Conservation (phyloP, 2,329 filamentous ascomycete genomes). For the Zymoseptoria tritici region DNA sequence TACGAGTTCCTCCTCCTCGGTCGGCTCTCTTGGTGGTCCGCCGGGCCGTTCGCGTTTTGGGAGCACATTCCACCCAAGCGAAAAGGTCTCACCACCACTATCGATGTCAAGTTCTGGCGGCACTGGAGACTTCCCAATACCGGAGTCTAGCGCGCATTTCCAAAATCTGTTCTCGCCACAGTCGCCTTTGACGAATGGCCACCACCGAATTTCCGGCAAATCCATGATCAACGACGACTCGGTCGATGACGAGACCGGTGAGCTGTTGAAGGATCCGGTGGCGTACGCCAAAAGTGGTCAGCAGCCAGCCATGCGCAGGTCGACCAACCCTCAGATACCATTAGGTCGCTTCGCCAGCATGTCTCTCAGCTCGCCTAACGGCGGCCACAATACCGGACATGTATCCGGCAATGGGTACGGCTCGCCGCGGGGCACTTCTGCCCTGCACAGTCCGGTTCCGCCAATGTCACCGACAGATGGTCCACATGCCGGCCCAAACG, state of each 20-base stretch:
- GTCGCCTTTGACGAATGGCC: conserved; percentile 63
- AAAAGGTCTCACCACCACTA: conserved; percentile 53
- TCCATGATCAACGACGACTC: conserved; percentile 63
- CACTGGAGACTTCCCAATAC: conserved; percentile 53
- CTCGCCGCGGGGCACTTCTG: conserved; percentile 41
- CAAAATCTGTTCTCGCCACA: conserved; percentile 64
- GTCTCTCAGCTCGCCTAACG: conserved; percentile 60
- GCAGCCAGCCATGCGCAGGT: conserved; percentile 47
- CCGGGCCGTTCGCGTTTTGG: conserved; percentile 48
- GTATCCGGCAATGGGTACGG: conserved; percentile 49
- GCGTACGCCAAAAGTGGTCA: conserved; percentile 66
- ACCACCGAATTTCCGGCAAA: conserved; percentile 57
- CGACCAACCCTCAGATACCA: conserved; percentile 66
- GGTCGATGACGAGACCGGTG: conserved; percentile 63
- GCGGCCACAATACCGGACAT: conserved; percentile 32
- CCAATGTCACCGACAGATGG: conserved; percentile 19
- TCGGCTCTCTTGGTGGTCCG: conserved; percentile 33
- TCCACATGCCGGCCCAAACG: conserved; percentile 43
- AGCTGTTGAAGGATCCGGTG: conserved; percentile 64
- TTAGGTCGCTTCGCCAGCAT: conserved; percentile 61
- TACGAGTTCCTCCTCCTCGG: conserved; percentile 41
- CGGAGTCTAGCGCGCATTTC: conserved; percentile 48
- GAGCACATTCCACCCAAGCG: conserved; percentile 53
- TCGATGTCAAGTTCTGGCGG: conserved; percentile 41
- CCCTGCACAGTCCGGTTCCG: conserved; percentile 44